Base-by-base conservation (phyloP, 495 filamentous ascomycete genomes). In the Lindgomyces ingoldianus region DNA sequence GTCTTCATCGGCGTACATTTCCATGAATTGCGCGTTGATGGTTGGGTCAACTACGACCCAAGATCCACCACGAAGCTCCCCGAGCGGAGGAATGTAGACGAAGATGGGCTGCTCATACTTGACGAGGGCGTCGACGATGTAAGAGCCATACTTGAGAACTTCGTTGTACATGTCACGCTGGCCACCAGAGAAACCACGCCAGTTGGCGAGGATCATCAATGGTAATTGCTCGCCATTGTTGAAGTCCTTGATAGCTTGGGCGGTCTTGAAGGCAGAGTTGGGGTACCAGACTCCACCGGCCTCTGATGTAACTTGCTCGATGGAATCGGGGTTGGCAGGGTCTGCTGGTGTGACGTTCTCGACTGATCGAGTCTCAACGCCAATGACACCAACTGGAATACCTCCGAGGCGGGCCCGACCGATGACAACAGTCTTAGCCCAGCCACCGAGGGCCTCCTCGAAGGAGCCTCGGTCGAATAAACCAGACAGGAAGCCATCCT, bases 131-230 rank as follows among this genome's bases (percentile, higher is more conserved):
- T 98, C 94, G 64, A 98, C 94, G 70, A 98, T 98, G 83, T 93
- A 96, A 14, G 91, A 96, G 69, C 94, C 94, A 74, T 98, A 98
- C 82, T 98, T 98, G 75, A 98, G 86, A 9, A 98, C 95, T 78
- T 98, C 94, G 79, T 97, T 96, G 86, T 96, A 98, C 94, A 98
- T 98, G 76, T 98, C 94, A 70, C 92, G 90, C 79, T 98, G 94
- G 53, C 94, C 94, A 81, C 94, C 94, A 58, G 94, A 97, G 89
- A 98, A 98, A 79, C 94, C 94, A 84, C 94, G 85, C 94, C 94
- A 98, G 84, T 98, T 98, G 76, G 94, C 94, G 49, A 98, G 84
- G 77, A 98, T 98, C 91, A 98, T 97, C 62, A 98, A 81, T 46
- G 94, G 94, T 64, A 98, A 84, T 81, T 98, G 94, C 78, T 98